phyloP scores from a whole-genome alignment of 2,329 filamentous ascomycete species.

The Hortaea werneckii region DNA sequence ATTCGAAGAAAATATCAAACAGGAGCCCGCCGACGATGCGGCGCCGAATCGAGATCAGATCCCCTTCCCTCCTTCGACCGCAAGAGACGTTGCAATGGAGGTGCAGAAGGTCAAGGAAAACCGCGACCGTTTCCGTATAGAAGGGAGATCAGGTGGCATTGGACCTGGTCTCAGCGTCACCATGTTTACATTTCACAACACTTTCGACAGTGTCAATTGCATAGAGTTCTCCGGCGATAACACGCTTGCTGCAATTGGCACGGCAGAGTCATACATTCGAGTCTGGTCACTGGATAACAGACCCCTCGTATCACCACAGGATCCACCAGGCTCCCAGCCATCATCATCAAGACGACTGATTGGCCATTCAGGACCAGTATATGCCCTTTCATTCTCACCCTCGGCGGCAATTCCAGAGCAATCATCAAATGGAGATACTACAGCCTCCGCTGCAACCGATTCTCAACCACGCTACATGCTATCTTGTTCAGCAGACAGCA shows the following conservation, averaged over 20 bases:
- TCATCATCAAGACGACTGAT: slow-evolving; percentile 67
- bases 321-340: slow-evolving; percentile 47
- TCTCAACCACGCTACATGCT: slow-evolving; percentile 65
- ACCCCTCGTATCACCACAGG: slow-evolving; percentile 58
- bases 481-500: slow-evolving; percentile 78
- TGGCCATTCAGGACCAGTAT: slow-evolving; percentile 83
- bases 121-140: slow-evolving; percentile 81
- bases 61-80: slow-evolving; percentile 77
- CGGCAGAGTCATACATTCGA: slow-evolving; percentile 88
- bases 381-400: slow-evolving; percentile 80
- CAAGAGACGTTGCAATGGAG: slow-evolving; percentile 85
- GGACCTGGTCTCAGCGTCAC: slow-evolving; percentile 78
- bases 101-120: slow-evolving; percentile 91
- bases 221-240: slow-evolving; percentile 93
- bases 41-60: slow-evolving; percentile 71
- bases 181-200: slow-evolving; percentile 99
- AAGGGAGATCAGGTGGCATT: slow-evolving; percentile 68
- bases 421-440: slow-evolving; percentile 30
- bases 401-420: slow-evolving; percentile 38
- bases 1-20: slow-evolving; percentile 79
- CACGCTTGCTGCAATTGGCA: slow-evolving; percentile 76
- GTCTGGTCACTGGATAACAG: slow-evolving; percentile 87
- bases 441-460: slow-evolving; percentile 28
- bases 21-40: slow-evolving; percentile 77
- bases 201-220: slow-evolving; percentile 79